phyloP scores from a whole-genome alignment of 2,329 filamentous ascomycete genomes.

The Neonectria hederae region DNA sequence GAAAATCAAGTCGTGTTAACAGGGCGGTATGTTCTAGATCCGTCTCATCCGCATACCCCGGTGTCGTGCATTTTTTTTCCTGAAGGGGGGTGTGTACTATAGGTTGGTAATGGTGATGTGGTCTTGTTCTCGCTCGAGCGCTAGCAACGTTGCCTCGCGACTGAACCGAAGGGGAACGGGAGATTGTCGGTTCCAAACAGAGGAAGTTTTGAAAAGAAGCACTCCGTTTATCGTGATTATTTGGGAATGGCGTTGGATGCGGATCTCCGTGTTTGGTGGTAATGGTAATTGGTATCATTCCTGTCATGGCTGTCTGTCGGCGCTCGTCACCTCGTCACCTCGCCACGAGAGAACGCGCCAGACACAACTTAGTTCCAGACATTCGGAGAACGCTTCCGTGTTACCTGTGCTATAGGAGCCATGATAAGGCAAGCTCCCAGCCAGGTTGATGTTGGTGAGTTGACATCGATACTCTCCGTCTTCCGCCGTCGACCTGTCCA shows the following conservation, averaged over 20 bases:
- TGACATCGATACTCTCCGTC: not conserved
- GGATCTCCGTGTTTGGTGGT: conserved; percentile 13
- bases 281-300: conserved; percentile 10
- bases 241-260: conserved; percentile 3
- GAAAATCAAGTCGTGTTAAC: conserved; percentile 34
- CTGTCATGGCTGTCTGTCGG: not conserved
- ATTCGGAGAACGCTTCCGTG: conserved; percentile 3
- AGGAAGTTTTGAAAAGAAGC: conserved; percentile 10
- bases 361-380: conserved; percentile 9
- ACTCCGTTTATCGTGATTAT: conserved; percentile 6
- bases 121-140: conserved; percentile 16
- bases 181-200: not conserved
- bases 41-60: conserved; percentile 29
- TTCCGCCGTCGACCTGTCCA: conserved; percentile 36
- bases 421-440: conserved; percentile 14
- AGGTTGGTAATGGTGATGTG: conserved; percentile 22
- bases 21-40: conserved; percentile 33
- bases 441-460: conserved; percentile 3
- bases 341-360: conserved; percentile 7
- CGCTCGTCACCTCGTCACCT: conserved; percentile 3
- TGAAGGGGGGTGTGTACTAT: conserved; percentile 24
- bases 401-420: conserved; percentile 10
- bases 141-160: conserved; percentile 17
- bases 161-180: not conserved
- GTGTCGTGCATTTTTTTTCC: conserved; percentile 26